Evolutionary conservation across 108 stramenopile species (phyloP).

Genomic region (Fragilaria radians): DNA sequence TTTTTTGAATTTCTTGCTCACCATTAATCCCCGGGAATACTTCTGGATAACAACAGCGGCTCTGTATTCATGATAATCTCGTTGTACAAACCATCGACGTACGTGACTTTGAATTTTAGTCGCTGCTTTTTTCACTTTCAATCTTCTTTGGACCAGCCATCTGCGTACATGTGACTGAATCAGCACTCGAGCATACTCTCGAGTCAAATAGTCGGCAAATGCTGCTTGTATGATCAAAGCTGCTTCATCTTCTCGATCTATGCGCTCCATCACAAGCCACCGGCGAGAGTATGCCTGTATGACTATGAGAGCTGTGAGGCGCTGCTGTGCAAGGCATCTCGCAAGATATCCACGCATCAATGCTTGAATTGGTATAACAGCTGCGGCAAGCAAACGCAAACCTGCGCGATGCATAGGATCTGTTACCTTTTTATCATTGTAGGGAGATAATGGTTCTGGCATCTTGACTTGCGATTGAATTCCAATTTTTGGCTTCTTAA

Average conservation of each 20-base stretch:
- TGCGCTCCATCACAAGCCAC: constrained; percentile 36
- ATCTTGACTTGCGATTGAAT: constrained; percentile 1
- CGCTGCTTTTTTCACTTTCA: background rate
- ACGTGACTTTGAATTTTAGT: constrained; percentile 6
- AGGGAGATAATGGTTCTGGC: constrained; percentile 14
- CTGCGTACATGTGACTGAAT: no score
- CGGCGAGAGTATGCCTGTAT: constrained; percentile 58
- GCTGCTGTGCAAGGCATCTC: constrained; percentile 45
- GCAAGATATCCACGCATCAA: constrained; percentile 66
- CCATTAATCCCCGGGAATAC: no score
- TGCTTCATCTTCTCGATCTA: background rate
- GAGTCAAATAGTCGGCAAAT: background rate
- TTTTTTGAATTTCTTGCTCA: no score
- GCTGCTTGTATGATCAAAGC: background rate
- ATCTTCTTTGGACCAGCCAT: no score
- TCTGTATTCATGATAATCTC: no score
- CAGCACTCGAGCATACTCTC: background rate
- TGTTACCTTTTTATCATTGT: constrained; percentile 35
- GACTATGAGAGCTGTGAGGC: constrained; percentile 69
- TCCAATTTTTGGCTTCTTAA: no score
- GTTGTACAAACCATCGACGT: no score
- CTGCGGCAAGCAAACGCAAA: constrained; percentile 59
- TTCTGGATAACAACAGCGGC: no score
- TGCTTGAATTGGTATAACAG: constrained; percentile 80
- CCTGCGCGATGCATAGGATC: constrained; percentile 81